phyloP scores from a whole-genome alignment of 148 eudicot genomes.

The Euryodendron excelsum region DNA sequence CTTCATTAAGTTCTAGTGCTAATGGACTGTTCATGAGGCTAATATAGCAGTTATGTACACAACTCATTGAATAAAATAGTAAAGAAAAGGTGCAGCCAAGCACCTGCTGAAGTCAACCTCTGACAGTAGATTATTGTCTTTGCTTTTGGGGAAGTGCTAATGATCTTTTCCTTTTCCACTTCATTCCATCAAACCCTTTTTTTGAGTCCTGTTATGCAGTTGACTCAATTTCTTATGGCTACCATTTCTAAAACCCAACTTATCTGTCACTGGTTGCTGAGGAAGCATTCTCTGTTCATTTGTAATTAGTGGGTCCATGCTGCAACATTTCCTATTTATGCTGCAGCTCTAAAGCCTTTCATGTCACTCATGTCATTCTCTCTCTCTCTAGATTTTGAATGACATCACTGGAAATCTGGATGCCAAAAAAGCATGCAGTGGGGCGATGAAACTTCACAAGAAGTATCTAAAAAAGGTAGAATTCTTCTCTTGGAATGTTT shows the following conservation, averaged over 20 bases:
- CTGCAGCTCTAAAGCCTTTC: slow-evolving; percentile 1
- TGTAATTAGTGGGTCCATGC: no score
- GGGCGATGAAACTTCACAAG: slow-evolving; percentile 91
- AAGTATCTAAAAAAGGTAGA: slow-evolving; percentile 79
- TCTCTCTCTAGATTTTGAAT: slow-evolving; percentile 64
- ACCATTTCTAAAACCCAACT: neutral
- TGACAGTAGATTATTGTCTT: neutral
- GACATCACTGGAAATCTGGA: slow-evolving; percentile 77
- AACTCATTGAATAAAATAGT: neutral
- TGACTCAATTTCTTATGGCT: neutral
- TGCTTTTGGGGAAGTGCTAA: no score
- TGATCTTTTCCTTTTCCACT: neutral
- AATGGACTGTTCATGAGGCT: neutral
- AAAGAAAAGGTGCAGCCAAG: no score
- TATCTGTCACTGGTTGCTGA: no score
- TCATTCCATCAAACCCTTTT: neutral
- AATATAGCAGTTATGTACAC: neutral
- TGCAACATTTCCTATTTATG: neutral
- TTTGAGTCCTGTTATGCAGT: neutral
- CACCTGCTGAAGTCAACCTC: no score
- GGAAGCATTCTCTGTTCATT: no score
- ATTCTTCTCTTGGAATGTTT: slow-evolving; percentile 5
- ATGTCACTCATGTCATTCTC: neutral
- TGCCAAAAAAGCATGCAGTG: slow-evolving; percentile 82
- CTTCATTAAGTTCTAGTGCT: neutral